Conservation (phyloP, 129 eudicot genomes). For the Deinandra increscens region DNA sequence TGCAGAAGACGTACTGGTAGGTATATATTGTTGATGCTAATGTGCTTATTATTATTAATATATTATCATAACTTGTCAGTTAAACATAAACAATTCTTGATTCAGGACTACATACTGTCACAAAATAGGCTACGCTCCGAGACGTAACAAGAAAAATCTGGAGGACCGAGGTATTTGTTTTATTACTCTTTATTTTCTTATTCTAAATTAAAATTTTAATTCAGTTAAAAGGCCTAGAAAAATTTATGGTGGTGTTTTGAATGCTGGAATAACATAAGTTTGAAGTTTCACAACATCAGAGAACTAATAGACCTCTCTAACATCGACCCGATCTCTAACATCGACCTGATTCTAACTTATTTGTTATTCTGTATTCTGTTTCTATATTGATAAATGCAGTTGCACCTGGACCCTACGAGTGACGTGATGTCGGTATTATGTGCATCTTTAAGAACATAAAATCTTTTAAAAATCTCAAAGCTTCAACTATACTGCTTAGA, state of each 20-base stretch:
- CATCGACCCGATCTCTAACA: too few species aligned
- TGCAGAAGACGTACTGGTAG: slow-evolving; percentile 92
- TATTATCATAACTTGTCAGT: neutral
- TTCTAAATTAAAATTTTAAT: neutral
- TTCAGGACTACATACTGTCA: slow-evolving; percentile 71
- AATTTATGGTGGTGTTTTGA: neutral
- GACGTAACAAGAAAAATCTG: slow-evolving; percentile 38
- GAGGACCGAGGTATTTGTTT: slow-evolving; percentile 45
- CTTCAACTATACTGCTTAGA: neutral
- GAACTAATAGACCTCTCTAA: too few species aligned
- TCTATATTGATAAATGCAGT: too few species aligned
- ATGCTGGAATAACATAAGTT: neutral
- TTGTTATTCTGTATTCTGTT: too few species aligned
- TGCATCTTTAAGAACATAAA: neutral
- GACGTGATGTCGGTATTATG: too few species aligned
- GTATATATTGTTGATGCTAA: slow-evolving; percentile 17
- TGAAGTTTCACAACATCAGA: neutral
- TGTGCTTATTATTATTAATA: neutral
- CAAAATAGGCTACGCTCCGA: slow-evolving; percentile 86
- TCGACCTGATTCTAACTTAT: too few species aligned
- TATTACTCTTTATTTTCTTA: neutral
- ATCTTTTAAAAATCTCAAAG: neutral
- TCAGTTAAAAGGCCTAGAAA: slow-evolving; percentile 1
- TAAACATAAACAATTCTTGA: slow-evolving; percentile 20
- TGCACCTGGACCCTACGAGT: too few species aligned